Evolutionary conservation across 179 eudicot genomes (phyloP), one percentile per base, ranked within the genome.

Genomic region (Beta macrorhiza): DNA sequence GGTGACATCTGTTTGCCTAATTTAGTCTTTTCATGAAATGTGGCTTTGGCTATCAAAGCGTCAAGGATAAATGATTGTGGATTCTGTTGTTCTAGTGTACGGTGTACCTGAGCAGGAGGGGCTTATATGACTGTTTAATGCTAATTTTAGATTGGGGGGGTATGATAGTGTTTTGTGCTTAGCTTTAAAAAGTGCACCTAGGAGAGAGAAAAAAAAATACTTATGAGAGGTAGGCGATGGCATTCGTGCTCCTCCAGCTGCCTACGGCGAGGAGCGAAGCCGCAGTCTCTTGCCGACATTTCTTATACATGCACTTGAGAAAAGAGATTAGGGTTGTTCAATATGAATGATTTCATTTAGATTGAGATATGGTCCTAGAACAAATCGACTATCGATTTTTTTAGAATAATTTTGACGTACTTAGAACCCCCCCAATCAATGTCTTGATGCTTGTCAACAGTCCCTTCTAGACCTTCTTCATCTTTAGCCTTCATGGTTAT

Each of bases 381-480:
- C n/a, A 44, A 45, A 25, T 15, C 62, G 57, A 42, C 29, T 44
- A 15, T 25, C 14, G 9, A n/a, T 63, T 57, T 76, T 62, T 65
- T 8, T 25, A 32, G 25, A 14, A 65, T 52, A 47, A 10, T 9
- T 2, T 19, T 5, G 7, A 7, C 4, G 44, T 19, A 20, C 15
- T 57, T 16, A 17, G 3, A 37, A 37, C 42, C 42, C 42, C 25
- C 42, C 42, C 42, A 37, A 37, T 37, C 42, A 37, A 37, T 37
- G 42, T 37, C 13, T 47, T 32, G 47, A 29, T 82, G 10, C 75
- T 47, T 72, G 47, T 57, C 49, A 16, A 63, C 7, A 56, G 76
- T 7, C 68, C 57, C 75, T 19, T 79, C 29, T 58, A 51, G 57
- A n/a, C 80, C 61, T 56, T 67, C 56, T 15, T 45, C 49, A 20